Percentiles rank a stretch among this genome's conserved stretches.
phyloP scores from a whole-genome alignment of 352 stramenopile species.

The Phytophthora brassicae region DNA sequence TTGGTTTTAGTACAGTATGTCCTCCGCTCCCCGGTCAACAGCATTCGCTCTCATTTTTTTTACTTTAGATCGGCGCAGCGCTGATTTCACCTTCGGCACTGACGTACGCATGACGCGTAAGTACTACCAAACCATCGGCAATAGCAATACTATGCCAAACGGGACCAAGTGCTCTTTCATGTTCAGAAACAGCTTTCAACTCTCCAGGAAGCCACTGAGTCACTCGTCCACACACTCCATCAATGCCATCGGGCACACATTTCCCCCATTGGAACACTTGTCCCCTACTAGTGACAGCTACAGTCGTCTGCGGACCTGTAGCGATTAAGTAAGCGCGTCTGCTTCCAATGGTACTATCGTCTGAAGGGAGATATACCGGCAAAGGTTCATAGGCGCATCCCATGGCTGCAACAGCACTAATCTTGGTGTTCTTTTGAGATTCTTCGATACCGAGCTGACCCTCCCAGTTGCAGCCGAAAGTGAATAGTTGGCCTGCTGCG shows the following conservation, averaged over 20 bases:
- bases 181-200: slow-evolving; percentile 13
- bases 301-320: slow-evolving; percentile 28
- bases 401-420: slow-evolving; percentile 8
- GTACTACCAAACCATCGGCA: slow-evolving; percentile 46
- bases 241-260: slow-evolving; percentile 31
- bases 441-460: slow-evolving; percentile 70
- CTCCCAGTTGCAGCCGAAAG: slow-evolving; percentile 70
- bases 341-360: neutral
- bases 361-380: slow-evolving; percentile 3
- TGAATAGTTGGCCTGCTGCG: slow-evolving; percentile 41
- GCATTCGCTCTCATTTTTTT: neutral
- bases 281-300: slow-evolving; percentile 23
- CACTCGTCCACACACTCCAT: slow-evolving; percentile 38
- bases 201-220: slow-evolving; percentile 29
- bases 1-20: too few relatives aligned
- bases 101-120: slow-evolving; percentile 24
- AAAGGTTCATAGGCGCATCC: slow-evolving; percentile 24
- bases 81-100: neutral
- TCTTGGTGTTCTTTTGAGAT: neutral
- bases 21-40: neutral
- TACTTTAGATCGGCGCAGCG: neutral
- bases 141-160: slow-evolving; percentile 49
- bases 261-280: slow-evolving; percentile 45
- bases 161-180: neutral
- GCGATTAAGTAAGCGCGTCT: slow-evolving; percentile 34